Evolutionary conservation across 2,329 filamentous ascomycete species (phyloP).

Genomic region (Teratosphaeria nubilosa): DNA sequence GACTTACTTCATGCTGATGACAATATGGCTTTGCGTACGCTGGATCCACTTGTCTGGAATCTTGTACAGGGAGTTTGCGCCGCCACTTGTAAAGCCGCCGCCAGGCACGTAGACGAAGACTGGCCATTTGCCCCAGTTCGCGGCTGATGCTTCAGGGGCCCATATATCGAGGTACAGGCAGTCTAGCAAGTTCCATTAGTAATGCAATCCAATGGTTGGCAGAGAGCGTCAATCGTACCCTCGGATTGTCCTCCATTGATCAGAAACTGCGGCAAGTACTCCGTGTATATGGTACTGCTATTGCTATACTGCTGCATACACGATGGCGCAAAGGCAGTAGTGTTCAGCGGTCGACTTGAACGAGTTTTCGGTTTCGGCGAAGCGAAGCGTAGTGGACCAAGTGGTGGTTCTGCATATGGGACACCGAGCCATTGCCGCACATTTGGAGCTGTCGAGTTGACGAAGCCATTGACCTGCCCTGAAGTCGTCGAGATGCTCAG

Average conservation of each 20-base stretch:
- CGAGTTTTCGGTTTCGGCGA: slow-evolving; percentile 2
- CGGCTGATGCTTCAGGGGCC: not conserved
- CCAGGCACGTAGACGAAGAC: slow-evolving; percentile 7
- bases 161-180: slow-evolving; percentile 6
- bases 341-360: not conserved
- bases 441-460: not conserved
- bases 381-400: slow-evolving; percentile 43
- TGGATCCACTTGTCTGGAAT: not conserved
- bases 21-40: slow-evolving; percentile 26
- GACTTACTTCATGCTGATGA: slow-evolving; percentile 27
- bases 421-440: slow-evolving; percentile 38
- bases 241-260: not conserved
- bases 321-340: not conserved
- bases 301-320: not conserved
- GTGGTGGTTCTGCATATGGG: slow-evolving; percentile 46
- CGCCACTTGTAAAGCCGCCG: slow-evolving; percentile 2
- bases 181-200: slow-evolving; percentile 1
- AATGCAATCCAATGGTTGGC: not conserved
- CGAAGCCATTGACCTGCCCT: not conserved
- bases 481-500: not conserved
- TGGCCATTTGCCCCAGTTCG: not conserved
- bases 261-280: not conserved
- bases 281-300: not conserved
- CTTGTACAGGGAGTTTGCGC: slow-evolving; percentile 2
- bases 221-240: not conserved